phyloP scores from a whole-genome alignment of 73 alveolate genomes.

The Uronychia binucleata region DNA sequence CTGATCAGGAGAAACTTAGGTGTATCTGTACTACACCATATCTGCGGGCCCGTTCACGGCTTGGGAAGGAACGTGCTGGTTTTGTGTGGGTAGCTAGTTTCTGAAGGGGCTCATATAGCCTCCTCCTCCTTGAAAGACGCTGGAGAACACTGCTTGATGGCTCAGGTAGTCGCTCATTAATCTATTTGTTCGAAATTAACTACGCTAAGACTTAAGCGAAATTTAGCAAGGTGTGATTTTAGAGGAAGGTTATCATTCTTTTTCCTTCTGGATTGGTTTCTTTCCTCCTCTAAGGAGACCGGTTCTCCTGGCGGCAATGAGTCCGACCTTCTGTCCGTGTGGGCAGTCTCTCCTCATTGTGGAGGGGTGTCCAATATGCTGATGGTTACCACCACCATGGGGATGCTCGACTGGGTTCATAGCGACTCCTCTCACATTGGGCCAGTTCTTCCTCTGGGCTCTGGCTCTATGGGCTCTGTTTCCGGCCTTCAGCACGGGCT shows the following conservation, averaged over 20 bases:
- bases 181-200: too few relatives aligned
- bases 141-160: too few relatives aligned
- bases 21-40: too few relatives aligned
- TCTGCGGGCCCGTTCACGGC: too few relatives aligned
- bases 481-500: conserved; percentile 97
- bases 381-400: conserved; percentile 98
- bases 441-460: conserved; percentile 94
- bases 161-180: too few relatives aligned
- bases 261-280: not conserved
- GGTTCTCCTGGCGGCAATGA: conserved; percentile 94
- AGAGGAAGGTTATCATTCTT: not conserved
- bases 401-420: conserved; percentile 99
- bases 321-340: conserved; percentile 95
- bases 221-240: not conserved
- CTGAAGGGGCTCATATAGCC: too few relatives aligned
- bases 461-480: conserved; percentile 88
- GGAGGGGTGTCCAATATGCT: conserved; percentile 97
- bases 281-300: conserved; percentile 90
- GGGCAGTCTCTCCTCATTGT: conserved; percentile 93
- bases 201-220: not conserved
- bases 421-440: conserved; percentile 95
- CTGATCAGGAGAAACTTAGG: too few relatives aligned
- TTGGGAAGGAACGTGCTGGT: too few relatives aligned
- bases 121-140: too few relatives aligned
- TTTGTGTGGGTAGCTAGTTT: too few relatives aligned